Evolutionary conservation across 176 grass and related monocot genomes (phyloP).

Genomic region (Melocanna baccifera): DNA sequence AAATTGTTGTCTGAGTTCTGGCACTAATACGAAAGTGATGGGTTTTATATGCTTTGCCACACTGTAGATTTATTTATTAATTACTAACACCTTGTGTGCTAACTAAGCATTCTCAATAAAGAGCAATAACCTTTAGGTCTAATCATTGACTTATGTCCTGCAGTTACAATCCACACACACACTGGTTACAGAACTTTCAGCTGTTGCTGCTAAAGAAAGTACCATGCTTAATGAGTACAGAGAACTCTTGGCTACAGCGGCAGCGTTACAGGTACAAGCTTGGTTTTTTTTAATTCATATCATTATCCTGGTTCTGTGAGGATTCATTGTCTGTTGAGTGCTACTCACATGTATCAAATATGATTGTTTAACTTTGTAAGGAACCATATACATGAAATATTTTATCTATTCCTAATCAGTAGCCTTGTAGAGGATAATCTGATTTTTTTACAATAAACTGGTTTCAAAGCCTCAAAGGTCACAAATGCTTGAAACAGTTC

Average conservation of each 20-base stretch:
- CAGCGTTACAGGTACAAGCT: constrained; percentile 62
- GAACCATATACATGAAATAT: neutral
- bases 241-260: constrained; percentile 66
- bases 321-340: neutral
- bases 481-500: neutral
- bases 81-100: neutral
- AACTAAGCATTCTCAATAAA: neutral
- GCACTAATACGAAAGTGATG: neutral
- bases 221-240: constrained; percentile 69
- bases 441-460: neutral
- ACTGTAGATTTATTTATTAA: constrained; percentile 2
- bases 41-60: constrained; percentile 8
- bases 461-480: neutral
- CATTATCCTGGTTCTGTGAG: neutral
- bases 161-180: constrained; percentile 70
- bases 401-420: neutral
- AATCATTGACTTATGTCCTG: constrained; percentile 35
- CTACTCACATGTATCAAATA: neutral
- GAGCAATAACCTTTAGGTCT: neutral
- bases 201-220: constrained; percentile 71
- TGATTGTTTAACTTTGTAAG: neutral
- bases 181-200: constrained; percentile 80
- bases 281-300: neutral
- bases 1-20: neutral
- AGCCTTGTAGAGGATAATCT: neutral